A percentile compares a stretch with the other conserved stretches of the same genome.
phyloP scores from a whole-genome alignment of 495 filamentous ascomycete genomes.

The Neurospora sp. region DNA sequence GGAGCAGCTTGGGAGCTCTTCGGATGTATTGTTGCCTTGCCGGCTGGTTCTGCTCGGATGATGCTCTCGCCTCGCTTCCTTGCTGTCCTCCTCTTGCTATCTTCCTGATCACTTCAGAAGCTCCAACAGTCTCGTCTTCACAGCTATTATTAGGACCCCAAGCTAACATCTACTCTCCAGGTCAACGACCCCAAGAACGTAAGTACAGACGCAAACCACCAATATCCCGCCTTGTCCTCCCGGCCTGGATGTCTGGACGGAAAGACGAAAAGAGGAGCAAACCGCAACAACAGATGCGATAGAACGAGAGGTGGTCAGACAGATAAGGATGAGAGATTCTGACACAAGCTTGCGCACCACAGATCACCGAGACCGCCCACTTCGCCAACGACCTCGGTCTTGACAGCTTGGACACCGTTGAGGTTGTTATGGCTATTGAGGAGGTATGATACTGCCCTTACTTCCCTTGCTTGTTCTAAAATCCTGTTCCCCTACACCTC shows the following conservation, averaged over 20 bases:
- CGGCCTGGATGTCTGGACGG: not conserved
- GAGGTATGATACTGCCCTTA: constrained; percentile 54
- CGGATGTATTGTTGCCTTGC: not conserved
- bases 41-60: not conserved
- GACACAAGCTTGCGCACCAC: not conserved
- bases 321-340: not conserved
- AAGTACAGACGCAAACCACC: constrained; percentile 17
- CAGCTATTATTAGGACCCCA: not conserved
- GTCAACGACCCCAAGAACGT: constrained; percentile 71
- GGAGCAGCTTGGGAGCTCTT: not conserved
- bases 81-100: not conserved
- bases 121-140: not conserved
- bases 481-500: not conserved
- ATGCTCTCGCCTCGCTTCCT: not conserved
- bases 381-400: constrained; percentile 93
- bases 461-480: not conserved
- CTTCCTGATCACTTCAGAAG: not conserved
- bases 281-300: not conserved
- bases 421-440: constrained; percentile 99
- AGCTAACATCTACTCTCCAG: constrained; percentile 32
- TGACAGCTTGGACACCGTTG: constrained; percentile 94
- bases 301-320: not conserved
- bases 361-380: constrained; percentile 77
- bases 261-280: not conserved
- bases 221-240: not conserved